Base-by-base conservation (phyloP, 768 basidiomycete genomes). In the Phaeotremella fagi region DNA sequence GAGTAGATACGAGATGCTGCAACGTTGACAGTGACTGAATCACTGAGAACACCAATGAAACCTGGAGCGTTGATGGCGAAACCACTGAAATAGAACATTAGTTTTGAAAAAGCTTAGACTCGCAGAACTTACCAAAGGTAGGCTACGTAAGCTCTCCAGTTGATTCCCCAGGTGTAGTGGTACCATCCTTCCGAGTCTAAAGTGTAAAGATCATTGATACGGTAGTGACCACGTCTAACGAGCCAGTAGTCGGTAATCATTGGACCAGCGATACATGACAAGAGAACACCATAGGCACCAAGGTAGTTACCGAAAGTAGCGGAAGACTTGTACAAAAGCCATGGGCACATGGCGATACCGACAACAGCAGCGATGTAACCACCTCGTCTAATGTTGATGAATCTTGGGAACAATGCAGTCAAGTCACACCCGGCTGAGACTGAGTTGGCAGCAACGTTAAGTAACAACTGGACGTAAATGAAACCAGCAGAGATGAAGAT, bases 241-340 rank as follows among this genome's bases (percentile, higher is more conserved):
- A 88, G 54, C 74, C 83, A 90, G 76, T 88, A 89, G 61, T 90
- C 86, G 7, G 81, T 82, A 61, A 89, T 82, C 85, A 88, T 87
- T 18, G 87, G 86, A 9, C 86, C 85, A 26, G 83, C 84, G 63
- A 90, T 85, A 23, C 86, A 87, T 45, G 63, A 68, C 6, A 71
- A 57, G 14, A 76, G 78, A 85, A 89, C 50, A 87, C 87, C 84
- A 72, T 88, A 89, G 2, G 86, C 85, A 2, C 85, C 85, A 23
- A 90, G 81, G 72, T 89, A 89, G 27, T 85, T 85, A 3, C 85
- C 84, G 74, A 89, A 89, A 56, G 77, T 80, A 66, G 83, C 88
- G 73, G 83, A 85, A 55, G 78, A 82, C 70, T 84, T 82, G 60
- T 87, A 78, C 29, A 88, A 65, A 62, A 85, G 85, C 86, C 71